Evolutionary conservation across 768 basidiomycete genomes (phyloP).

Genomic region (Leccinum sublutescens): DNA sequence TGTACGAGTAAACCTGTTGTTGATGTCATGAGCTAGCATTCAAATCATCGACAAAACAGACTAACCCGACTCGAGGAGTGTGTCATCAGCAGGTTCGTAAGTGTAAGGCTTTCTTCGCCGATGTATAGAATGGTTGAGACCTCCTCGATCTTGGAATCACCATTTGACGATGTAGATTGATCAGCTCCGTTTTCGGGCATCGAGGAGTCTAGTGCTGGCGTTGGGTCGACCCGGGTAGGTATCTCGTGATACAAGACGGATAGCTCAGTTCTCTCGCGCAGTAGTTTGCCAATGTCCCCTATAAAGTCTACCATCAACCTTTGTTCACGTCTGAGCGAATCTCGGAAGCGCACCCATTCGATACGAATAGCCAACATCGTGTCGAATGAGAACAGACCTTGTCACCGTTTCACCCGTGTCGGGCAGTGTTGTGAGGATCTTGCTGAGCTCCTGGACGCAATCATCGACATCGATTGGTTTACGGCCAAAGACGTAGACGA

Average conservation of each 20-base stretch:
- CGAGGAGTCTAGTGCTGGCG: background rate
- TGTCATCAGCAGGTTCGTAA: slow-evolving; percentile 87
- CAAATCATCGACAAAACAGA: background rate
- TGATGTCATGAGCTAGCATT: background rate
- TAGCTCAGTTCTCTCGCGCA: slow-evolving; percentile 27
- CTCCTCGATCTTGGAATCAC: background rate
- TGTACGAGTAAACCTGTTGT: slow-evolving; percentile 73
- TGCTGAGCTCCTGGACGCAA: slow-evolving; percentile 45
- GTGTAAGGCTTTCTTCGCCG: slow-evolving; percentile 73
- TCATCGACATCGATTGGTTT: slow-evolving; percentile 55
- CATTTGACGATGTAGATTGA: background rate
- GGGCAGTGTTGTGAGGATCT: slow-evolving; percentile 26
- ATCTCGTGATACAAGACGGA: slow-evolving; percentile 39
- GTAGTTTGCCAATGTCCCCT: slow-evolving; percentile 20
- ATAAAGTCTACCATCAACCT: background rate
- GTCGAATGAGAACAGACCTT: slow-evolving; percentile 53
- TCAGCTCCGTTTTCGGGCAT: background rate
- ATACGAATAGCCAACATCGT: slow-evolving; percentile 80
- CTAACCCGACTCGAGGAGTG: slow-evolving; percentile 64
- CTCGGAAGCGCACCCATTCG: slow-evolving; percentile 46
- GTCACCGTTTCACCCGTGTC: slow-evolving; percentile 3
- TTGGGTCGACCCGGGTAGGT: slow-evolving; percentile 26
- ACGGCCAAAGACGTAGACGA: slow-evolving; percentile 88
- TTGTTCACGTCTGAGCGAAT: background rate
- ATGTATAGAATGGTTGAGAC: slow-evolving; percentile 50